Evolutionary conservation across 208 protist species (phyloP).

Genomic region (Leishmania martiniquensis): DNA sequence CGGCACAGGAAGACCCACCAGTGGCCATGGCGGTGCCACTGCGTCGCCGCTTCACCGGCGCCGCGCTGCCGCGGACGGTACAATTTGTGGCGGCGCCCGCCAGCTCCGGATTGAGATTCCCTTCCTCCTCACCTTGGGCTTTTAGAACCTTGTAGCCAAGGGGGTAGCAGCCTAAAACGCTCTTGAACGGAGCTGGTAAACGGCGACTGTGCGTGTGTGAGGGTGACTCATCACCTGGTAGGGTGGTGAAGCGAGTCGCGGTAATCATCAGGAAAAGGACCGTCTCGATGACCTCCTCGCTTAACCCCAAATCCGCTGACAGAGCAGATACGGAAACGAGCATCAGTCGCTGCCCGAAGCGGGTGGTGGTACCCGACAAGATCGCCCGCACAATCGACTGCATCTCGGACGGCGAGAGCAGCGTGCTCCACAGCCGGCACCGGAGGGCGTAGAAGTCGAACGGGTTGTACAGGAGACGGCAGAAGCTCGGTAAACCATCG

Average conservation of each 20-base stretch:
- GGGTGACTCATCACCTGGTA: background rate
- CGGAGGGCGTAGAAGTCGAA: constrained; percentile 96
- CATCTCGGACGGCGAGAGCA: constrained; percentile 71
- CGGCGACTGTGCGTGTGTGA: too few species aligned
- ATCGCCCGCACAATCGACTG: constrained; percentile 49
- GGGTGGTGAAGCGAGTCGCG: background rate
- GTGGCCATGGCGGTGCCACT: background rate
- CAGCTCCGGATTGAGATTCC: background rate
- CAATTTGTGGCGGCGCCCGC: too few species aligned
- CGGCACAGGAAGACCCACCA: background rate
- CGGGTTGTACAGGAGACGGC: constrained; percentile 88
- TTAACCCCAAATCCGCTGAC: constrained; percentile 59
- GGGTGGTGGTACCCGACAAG: constrained; percentile 47
- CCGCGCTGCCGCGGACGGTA: background rate
- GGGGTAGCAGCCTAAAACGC: constrained; percentile 47
- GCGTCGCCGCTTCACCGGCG: constrained; percentile 21
- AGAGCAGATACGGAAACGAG: constrained; percentile 62
- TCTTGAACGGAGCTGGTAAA: constrained; percentile 33
- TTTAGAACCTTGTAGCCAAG: constrained; percentile 53
- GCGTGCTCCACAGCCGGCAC: constrained; percentile 59
- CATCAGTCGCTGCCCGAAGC: constrained; percentile 48
- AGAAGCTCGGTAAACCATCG: constrained; percentile 87
- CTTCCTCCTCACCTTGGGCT: constrained; percentile 2
- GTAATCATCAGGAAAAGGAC: constrained; percentile 74
- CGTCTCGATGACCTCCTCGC: constrained; percentile 80